A percentile compares a stretch with the other conserved stretches of the same genome.
Evolutionary conservation across 345 rosid genomes (phyloP).

Genomic region (Triadica sebifera): DNA sequence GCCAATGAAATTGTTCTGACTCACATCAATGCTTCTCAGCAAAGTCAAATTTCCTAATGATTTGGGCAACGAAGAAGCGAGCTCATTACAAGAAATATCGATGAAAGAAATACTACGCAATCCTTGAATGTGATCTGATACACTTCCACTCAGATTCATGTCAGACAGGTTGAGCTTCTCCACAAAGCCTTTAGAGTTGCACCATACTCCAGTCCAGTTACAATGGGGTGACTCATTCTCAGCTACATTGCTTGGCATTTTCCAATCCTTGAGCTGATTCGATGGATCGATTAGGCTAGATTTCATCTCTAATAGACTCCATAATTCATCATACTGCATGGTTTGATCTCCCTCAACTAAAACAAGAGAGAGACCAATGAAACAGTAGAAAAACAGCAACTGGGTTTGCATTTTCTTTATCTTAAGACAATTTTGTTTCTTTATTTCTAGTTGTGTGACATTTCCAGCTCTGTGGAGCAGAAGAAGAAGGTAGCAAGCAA

Average conservation of each 20-base stretch:
- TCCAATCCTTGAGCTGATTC: conserved; percentile 60
- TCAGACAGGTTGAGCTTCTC: conserved; percentile 63
- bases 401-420: conserved; percentile 37
- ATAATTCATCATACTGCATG: conserved; percentile 38
- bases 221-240: conserved; percentile 42
- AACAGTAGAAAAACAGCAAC: conserved; percentile 47
- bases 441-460: conserved; percentile 31
- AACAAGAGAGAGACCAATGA: conserved; percentile 45
- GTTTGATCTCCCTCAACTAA: conserved; percentile 37
- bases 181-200: conserved; percentile 60
- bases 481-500: conserved; percentile 29
- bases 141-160: conserved; percentile 70
- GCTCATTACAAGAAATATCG: conserved; percentile 53
- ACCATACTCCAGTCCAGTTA: conserved; percentile 69
- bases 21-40: conserved; percentile 55
- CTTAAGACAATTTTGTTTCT: conserved; percentile 22
- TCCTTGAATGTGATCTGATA: conserved; percentile 56
- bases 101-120: conserved; percentile 43
- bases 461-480: conserved; percentile 37
- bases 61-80: conserved; percentile 54
- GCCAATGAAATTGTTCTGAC: conserved; percentile 72
- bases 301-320: conserved; percentile 53
- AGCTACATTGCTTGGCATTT: conserved; percentile 22
- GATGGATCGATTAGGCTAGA: conserved; percentile 57
- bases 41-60: conserved; percentile 56